These are phyloP conservation scores for Pichia cabralensis DNA, from an alignment of 805 yeast species.

Conservation along the genomic window DNA sequence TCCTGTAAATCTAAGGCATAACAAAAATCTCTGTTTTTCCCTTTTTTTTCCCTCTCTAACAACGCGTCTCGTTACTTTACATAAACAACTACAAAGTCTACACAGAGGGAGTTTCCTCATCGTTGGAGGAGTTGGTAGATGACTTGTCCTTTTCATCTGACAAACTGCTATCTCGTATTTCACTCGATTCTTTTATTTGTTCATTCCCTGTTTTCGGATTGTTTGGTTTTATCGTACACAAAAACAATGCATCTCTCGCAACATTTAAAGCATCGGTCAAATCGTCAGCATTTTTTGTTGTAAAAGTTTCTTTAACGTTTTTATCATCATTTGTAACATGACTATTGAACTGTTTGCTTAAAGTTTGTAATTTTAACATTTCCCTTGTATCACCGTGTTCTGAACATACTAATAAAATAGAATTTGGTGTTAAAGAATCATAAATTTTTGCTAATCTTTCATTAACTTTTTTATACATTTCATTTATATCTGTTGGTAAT, in stretches of 20 bases:
- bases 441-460: conserved; percentile 39
- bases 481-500: conserved; percentile 8
- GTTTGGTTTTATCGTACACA: conserved; percentile 30
- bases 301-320: conserved; percentile 32
- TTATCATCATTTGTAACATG: conserved; percentile 29
- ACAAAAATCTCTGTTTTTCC: too few relatives aligned
- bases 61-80: too few relatives aligned
- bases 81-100: too few relatives aligned
- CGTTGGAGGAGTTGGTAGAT: too few relatives aligned
- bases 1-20: too few relatives aligned
- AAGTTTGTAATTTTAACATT: conserved; percentile 34
- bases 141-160: too few relatives aligned
- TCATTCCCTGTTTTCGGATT: too few relatives aligned
- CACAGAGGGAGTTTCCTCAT: too few relatives aligned
- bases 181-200: too few relatives aligned
- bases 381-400: conserved; percentile 53
- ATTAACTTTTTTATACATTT: conserved; percentile 29
- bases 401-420: conserved; percentile 51
- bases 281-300: conserved; percentile 34
- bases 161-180: too few relatives aligned
- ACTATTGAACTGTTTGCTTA: conserved; percentile 33
- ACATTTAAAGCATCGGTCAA: conserved; percentile 35
- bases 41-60: too few relatives aligned
- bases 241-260: conserved; percentile 55
- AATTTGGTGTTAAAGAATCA: conserved; percentile 41